These are phyloP conservation scores for Zarea fungicola DNA, from an alignment of 2,329 filamentous ascomycete genomes.

Conservation along the genomic window DNA sequence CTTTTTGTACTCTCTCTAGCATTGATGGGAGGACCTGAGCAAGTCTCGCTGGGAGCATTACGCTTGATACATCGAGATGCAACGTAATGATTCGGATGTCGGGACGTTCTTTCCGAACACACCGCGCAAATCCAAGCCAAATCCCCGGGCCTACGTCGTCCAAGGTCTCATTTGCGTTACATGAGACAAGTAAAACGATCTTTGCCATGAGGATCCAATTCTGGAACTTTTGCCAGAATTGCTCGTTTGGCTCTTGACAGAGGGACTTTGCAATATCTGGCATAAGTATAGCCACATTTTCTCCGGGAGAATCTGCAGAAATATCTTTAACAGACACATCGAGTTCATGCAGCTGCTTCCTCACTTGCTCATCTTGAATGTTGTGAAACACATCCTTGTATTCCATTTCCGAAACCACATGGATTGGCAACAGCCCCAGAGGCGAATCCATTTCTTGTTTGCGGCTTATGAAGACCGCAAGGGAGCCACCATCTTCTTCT, in stretches of 20 bases:
- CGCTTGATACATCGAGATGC: neutral
- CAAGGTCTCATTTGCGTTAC: neutral
- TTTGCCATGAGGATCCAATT: neutral
- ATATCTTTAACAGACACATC: neutral
- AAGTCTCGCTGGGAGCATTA: too few relatives aligned
- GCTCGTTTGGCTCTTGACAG: neutral
- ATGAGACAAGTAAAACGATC: neutral
- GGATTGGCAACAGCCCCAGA: neutral
- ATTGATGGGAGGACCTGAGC: too few relatives aligned
- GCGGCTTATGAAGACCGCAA: neutral
- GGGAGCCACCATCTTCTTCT: neutral
- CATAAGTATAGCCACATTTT: neutral
- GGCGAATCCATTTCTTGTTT: neutral
- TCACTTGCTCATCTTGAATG: neutral
- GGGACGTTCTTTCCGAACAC: neutral
- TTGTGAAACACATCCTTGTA: neutral
- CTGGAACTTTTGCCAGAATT: neutral
- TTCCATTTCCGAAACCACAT: neutral
- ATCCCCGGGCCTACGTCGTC: neutral
- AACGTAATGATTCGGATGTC: neutral
- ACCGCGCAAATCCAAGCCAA: neutral
- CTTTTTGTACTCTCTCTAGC: too few relatives aligned
- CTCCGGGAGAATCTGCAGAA: neutral
- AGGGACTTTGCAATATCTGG: neutral
- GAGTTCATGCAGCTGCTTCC: too few relatives aligned